phyloP scores from a whole-genome alignment of 78 protist genomes.

The Tieghemostelium lacteum region DNA sequence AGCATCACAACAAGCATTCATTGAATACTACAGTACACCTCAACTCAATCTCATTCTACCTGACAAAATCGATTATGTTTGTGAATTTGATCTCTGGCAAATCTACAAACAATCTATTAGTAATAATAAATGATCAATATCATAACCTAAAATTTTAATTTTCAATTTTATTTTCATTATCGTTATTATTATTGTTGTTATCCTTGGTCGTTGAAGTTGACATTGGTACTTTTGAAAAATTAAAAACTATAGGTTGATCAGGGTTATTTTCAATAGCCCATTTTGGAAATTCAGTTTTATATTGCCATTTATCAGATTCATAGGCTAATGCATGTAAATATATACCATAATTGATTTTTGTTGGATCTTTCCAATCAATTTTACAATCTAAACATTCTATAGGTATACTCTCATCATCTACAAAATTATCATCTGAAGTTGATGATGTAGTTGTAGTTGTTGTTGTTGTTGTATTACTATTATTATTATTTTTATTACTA shows the following conservation, averaged over 20 bases:
- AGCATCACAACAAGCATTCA: too few relatives aligned
- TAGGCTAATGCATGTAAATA: constrained; percentile 74
- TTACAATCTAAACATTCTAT: constrained; percentile 66
- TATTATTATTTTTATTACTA: constrained; percentile 1
- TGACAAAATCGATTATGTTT: too few relatives aligned
- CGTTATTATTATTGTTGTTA: neutral
- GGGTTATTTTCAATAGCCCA: constrained; percentile 46
- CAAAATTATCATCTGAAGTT: neutral
- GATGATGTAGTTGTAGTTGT: neutral
- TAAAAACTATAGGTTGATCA: neutral
- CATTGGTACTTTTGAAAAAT: neutral
- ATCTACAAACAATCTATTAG: too few relatives aligned
- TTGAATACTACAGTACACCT: too few relatives aligned
- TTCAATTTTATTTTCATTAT: neutral
- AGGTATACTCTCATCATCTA: constrained; percentile 29
- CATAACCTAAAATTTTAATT: neutral
- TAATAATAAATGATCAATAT: too few relatives aligned
- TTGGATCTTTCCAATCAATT: constrained; percentile 53
- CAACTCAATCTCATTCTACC: too few relatives aligned
- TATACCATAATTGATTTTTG: constrained; percentile 26
- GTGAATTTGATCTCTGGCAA: too few relatives aligned
- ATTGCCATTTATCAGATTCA: constrained; percentile 25
- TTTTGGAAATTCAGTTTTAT: constrained; percentile 58
- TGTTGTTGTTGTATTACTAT: neutral
- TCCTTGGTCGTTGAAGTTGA: neutral